Evolutionary conservation across 2,329 filamentous ascomycete species (phyloP), one percentile per base, ranked within the genome.

Genomic region (Pyricularia pennisetigena): DNA sequence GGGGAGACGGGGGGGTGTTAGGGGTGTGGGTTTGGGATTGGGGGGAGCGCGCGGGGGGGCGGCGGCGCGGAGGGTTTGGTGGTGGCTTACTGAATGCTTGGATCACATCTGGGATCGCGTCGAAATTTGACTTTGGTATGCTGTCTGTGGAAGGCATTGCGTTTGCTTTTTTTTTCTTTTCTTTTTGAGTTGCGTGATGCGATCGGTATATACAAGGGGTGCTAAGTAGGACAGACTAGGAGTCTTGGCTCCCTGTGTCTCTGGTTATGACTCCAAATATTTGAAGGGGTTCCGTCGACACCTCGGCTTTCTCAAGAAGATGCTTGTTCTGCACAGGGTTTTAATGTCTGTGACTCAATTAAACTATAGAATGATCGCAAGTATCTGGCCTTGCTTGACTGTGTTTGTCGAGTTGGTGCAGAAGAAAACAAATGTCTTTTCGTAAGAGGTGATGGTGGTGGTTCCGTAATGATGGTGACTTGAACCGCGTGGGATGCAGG

Each of bases 101-200:
- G 72, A 90, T 85, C 69, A 85, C 81, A 72, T 89, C 87, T 68
- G 87, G 85, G 79, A 90, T 90, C 68, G 83, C 83, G 80, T 89
- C 85, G 78, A 90, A 90, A 76, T 84, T 80, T 72, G 81, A 81
- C 72, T 78, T 71, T 68, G 82, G 79, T 73, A 87, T 84, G 72
- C 79, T 79, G 57, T 24, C 23, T 41, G 81, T 75, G 68, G 82
- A 79, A 69, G 85, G 81, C 85, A 87, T 87, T 69, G 69, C 73
- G 66, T 29, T 20, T 67, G 49, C 16, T 26, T 16, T 61, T 16
- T 26, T 61, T 24, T 6, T 32, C 2, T 26, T 26, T 16, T 61
- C 6, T 26, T 61, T 24, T 6, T 32, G 8, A 8, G 4, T 23
- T 1, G 7, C 9, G 24, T 61, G 9, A n/a, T 24, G 57, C 12